These are phyloP conservation scores for Gaertneriomyces semiglobifer DNA, from an alignment of 192 early-diverging fungal species.

Conservation along the genomic window DNA sequence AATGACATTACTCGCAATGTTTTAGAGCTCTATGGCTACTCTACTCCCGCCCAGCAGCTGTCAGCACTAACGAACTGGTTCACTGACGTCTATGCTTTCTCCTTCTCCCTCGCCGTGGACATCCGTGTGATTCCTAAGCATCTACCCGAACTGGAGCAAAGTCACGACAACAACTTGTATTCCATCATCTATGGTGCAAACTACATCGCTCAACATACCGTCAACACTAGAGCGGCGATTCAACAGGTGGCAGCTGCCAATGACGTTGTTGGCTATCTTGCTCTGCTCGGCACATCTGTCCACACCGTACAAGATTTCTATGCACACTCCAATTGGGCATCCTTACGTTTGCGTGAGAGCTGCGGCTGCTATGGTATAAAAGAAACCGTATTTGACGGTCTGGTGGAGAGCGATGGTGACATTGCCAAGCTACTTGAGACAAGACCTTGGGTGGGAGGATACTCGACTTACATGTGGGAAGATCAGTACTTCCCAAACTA, in stretches of 20 bases:
- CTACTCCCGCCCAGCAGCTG: slow-evolving; percentile 8
- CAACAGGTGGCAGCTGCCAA: slow-evolving; percentile 7
- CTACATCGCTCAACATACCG: slow-evolving; percentile 27
- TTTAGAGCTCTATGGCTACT: slow-evolving; percentile 16
- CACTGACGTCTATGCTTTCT: slow-evolving; percentile 31
- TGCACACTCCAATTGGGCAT: slow-evolving; percentile 31
- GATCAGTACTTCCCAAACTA: slow-evolving; percentile 28
- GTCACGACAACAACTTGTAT: slow-evolving; percentile 32
- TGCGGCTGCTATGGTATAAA: slow-evolving; percentile 23
- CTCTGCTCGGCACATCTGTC: slow-evolving; percentile 19
- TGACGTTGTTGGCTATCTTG: slow-evolving; percentile 15
- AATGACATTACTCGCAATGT: slow-evolving; percentile 30
- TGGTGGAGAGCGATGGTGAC: slow-evolving; percentile 1
- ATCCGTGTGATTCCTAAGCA: slow-evolving; percentile 10
- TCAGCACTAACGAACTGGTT: slow-evolving; percentile 22
- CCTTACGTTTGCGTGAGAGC: slow-evolving; percentile 7
- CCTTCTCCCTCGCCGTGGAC: neutral
- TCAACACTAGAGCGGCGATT: slow-evolving; percentile 23
- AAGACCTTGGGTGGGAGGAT: slow-evolving; percentile 15
- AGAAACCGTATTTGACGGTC: slow-evolving; percentile 14
- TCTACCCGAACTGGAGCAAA: slow-evolving; percentile 20
- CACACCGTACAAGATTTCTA: slow-evolving; percentile 32
- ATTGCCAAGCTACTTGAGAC: slow-evolving; percentile 9
- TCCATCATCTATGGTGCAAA: slow-evolving; percentile 25
- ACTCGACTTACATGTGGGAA: slow-evolving; percentile 19